Conservation (phyloP, 805 yeast genomes). For the Zygoascus flipseniorum region DNA sequence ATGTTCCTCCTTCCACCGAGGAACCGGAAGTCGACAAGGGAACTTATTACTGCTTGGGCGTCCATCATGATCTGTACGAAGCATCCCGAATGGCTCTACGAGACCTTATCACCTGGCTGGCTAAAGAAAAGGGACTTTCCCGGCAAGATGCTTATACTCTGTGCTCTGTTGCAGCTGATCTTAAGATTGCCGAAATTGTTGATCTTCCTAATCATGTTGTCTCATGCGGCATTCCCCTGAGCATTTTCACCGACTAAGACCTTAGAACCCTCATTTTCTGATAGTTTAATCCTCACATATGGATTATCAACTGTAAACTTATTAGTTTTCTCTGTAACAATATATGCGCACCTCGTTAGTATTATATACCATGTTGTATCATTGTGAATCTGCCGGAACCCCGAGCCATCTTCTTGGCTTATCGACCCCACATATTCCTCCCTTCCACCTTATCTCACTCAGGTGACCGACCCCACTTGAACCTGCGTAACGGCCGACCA, state of each 20-base stretch:
- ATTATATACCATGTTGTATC: too few species aligned
- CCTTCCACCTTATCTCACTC: too few species aligned
- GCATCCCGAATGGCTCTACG: conserved; percentile 8
- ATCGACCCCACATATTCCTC: too few species aligned
- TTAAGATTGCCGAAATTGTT: conserved; percentile 10
- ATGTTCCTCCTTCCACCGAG: conserved; percentile 3
- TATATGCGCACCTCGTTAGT: too few species aligned
- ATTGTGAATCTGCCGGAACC: too few species aligned
- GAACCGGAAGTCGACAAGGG: conserved; percentile 6
- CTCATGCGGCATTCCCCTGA: conserved; percentile 6
- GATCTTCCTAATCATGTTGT: conserved; percentile 12
- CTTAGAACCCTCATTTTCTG: too few species aligned
- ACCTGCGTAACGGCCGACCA: too few species aligned
- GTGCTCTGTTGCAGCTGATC: conserved; percentile 9
- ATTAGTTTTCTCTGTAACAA: too few species aligned
- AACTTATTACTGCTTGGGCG: conserved; percentile 6
- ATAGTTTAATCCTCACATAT: too few species aligned
- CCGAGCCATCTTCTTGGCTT: too few species aligned
- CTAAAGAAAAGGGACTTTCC: conserved; percentile 1
- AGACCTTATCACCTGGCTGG: conserved; percentile 6
- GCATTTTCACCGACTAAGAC: conserved; percentile 1
- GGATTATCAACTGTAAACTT: too few species aligned
- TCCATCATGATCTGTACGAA: conserved; percentile 6
- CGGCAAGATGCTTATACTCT: conserved; percentile 9
- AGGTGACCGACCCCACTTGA: too few species aligned